phyloP scores from a whole-genome alignment of 305 asterid species.

The Fraxinus angustifolia region DNA sequence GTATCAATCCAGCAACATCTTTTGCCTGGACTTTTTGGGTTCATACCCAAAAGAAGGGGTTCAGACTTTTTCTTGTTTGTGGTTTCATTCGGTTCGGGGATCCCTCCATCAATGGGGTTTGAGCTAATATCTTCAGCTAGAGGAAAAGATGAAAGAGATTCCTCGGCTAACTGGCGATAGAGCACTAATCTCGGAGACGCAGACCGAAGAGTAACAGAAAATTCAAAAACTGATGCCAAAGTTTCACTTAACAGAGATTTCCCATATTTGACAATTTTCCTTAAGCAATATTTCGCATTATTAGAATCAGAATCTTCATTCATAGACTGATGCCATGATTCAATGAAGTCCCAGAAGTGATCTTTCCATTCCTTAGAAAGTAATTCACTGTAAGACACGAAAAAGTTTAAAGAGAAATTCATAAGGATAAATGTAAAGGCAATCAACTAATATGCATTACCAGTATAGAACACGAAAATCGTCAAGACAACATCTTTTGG shows the following conservation, averaged over 20 bases:
- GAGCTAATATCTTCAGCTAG: slow-evolving; percentile 53
- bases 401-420: slow-evolving; percentile 5
- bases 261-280: slow-evolving; percentile 59
- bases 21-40: slow-evolving; percentile 51
- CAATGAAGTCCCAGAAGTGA: slow-evolving; percentile 83
- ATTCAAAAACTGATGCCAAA: slow-evolving; percentile 73
- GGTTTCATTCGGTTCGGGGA: slow-evolving; percentile 40
- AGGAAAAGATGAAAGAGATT: slow-evolving; percentile 93
- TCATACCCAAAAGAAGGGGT: slow-evolving; percentile 42
- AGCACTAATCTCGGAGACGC: slow-evolving; percentile 89
- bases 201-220: slow-evolving; percentile 90
- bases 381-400: slow-evolving; percentile 66
- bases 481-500: background rate
- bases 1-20: slow-evolving; percentile 97
- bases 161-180: slow-evolving; percentile 89
- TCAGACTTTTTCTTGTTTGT: slow-evolving; percentile 40
- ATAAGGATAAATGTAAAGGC: slow-evolving; percentile 6
- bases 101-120: slow-evolving; percentile 40
- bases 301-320: slow-evolving; percentile 47
- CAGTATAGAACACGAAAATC: background rate
- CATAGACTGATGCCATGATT: slow-evolving; percentile 61
- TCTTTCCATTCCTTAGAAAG: slow-evolving; percentile 89
- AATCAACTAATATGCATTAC: background rate
- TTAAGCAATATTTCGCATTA: slow-evolving; percentile 78
- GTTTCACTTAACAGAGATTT: slow-evolving; percentile 71